phyloP scores from a whole-genome alignment of 2,329 filamentous ascomycete genomes.

The Paradendryphiella salina region DNA sequence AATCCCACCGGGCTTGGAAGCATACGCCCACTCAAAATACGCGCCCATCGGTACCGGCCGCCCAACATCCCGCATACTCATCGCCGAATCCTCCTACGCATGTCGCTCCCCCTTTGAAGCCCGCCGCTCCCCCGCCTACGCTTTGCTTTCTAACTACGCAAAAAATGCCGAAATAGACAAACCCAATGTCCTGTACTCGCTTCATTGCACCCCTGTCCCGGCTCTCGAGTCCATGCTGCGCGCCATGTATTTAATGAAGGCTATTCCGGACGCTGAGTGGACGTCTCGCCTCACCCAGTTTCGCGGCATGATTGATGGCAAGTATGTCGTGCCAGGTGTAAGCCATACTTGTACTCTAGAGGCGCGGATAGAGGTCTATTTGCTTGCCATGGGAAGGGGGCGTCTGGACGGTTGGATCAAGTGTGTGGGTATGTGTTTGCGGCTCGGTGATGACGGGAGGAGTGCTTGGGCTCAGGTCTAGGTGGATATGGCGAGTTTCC shows the following conservation, averaged over 20 bases:
- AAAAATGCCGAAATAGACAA: constrained; percentile 7
- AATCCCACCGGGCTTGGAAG: not conserved
- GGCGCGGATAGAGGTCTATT: constrained; percentile 22
- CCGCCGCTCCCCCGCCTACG: constrained; percentile 13
- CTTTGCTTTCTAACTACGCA: constrained; percentile 5
- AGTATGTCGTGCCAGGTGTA: constrained; percentile 7
- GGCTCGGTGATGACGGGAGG: constrained; percentile 16
- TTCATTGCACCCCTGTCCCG: constrained; percentile 5
- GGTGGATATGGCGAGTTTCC: constrained; percentile 19
- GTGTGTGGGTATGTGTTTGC: constrained; percentile 12
- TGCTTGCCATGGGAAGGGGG: constrained; percentile 18
- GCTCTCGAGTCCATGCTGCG: constrained; percentile 16
- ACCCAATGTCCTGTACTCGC: constrained; percentile 15
- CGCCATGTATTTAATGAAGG: constrained; percentile 23
- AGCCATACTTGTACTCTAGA: constrained; percentile 20
- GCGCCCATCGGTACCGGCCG: constrained; percentile 27
- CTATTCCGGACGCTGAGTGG: constrained; percentile 17
- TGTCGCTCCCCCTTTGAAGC: constrained; percentile 10
- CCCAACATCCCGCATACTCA: constrained; percentile 8
- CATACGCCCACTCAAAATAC: constrained; percentile 5
- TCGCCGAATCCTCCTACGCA: constrained; percentile 12
- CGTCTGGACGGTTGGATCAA: constrained; percentile 22
- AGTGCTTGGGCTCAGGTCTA: constrained; percentile 12
- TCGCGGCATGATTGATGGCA: constrained; percentile 1
- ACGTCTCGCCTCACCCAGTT: constrained; percentile 13